These are phyloP conservation scores for Sporobolomyces phaffii DNA, from an alignment of 768 basidiomycete species.

Conservation along the genomic window DNA sequence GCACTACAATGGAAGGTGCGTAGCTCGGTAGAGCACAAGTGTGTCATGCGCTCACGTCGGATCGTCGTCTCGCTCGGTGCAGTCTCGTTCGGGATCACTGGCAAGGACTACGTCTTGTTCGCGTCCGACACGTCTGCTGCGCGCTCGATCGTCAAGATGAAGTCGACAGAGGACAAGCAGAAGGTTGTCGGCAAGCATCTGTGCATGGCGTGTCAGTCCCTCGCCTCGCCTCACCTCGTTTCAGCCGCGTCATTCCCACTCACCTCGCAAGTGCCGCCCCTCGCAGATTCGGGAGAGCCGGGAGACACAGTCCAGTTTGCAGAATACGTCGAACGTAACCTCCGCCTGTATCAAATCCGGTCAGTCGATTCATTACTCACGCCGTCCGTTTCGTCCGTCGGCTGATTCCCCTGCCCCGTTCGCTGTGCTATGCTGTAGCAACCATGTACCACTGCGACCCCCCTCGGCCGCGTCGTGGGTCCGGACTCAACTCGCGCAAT, in stretches of 20 bases:
- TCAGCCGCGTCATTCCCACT: conserved; percentile 25
- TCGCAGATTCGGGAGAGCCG: conserved; percentile 46
- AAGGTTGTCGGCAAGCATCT: conserved; percentile 82
- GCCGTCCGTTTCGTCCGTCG: too few species aligned
- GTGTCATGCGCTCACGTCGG: too few species aligned
- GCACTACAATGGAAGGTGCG: conserved; percentile 29
- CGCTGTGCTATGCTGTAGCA: too few species aligned
- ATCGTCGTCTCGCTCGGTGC: background rate
- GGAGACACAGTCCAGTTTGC: conserved; percentile 96
- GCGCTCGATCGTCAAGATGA: conserved; percentile 95
- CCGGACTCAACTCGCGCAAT: conserved; percentile 78
- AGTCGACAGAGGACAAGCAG: conserved; percentile 93
- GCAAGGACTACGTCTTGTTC: conserved; percentile 65
- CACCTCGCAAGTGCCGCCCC: too few species aligned
- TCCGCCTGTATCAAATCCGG: conserved; percentile 92
- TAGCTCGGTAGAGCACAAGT: background rate
- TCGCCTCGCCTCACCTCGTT: too few species aligned
- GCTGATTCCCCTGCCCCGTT: too few species aligned
- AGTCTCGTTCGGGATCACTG: conserved; percentile 40
- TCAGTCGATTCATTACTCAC: too few species aligned
- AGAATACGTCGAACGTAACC: conserved; percentile 90
- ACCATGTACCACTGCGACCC: conserved; percentile 81
- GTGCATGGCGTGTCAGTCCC: conserved; percentile 64
- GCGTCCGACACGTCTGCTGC: conserved; percentile 85
- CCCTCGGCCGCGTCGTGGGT: conserved; percentile 92